phyloP scores from a whole-genome alignment of 371 early-diverging fungal genomes.

The Quaeritorhiza haematococci region DNA sequence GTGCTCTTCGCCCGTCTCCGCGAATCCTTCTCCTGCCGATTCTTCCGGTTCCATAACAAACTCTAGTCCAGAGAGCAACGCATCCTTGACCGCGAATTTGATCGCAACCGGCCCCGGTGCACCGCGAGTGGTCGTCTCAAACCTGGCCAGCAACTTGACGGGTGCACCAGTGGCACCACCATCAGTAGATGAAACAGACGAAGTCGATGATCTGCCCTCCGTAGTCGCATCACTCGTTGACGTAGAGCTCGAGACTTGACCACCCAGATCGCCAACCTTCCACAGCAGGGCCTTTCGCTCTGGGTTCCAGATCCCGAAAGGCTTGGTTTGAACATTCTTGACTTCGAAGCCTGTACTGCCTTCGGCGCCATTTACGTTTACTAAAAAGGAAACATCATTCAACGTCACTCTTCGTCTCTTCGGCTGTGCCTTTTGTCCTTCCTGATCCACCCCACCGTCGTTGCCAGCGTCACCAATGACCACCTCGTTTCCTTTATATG shows the following conservation, averaged over 20 bases:
- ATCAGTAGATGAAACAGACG: background rate
- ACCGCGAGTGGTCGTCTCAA: conserved; percentile 20
- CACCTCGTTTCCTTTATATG: conserved; percentile 25
- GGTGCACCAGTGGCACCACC: conserved; percentile 11
- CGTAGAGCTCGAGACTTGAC: background rate
- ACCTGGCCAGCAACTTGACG: conserved; percentile 27
- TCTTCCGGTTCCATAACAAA: conserved; percentile 2
- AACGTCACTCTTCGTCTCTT: too few relatives aligned
- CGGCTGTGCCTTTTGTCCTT: too few relatives aligned
- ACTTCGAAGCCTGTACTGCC: conserved; percentile 13
- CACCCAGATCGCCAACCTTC: conserved; percentile 22
- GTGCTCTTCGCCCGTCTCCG: too few relatives aligned
- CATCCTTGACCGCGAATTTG: conserved; percentile 3
- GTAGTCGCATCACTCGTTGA: background rate
- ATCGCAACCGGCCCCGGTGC: conserved; percentile 9
- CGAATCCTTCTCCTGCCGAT: too few relatives aligned
- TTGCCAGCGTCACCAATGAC: conserved; percentile 1
- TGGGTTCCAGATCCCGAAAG: conserved; percentile 27
- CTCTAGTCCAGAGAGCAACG: conserved; percentile 11
- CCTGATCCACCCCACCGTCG: too few relatives aligned
- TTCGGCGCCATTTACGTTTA: conserved; percentile 14
- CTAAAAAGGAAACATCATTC: conserved; percentile 24
- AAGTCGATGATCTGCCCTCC: background rate
- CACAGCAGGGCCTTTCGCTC: conserved; percentile 29
- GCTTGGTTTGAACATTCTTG: conserved; percentile 23